Conservation (phyloP, 495 filamentous ascomycete genomes). For the Penicillium arizonense region DNA sequence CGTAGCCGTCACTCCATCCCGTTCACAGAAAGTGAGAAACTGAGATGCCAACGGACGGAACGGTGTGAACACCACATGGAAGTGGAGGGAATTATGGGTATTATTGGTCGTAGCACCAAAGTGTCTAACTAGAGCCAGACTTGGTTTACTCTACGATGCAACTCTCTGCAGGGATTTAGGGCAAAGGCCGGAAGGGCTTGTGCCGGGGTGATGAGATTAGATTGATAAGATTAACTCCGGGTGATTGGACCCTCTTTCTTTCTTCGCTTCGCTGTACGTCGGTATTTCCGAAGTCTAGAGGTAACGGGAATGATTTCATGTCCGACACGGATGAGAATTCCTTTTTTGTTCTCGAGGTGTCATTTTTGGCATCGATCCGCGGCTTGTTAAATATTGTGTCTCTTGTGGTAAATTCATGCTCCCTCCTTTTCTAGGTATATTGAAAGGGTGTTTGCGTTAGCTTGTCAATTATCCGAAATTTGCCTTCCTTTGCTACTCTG, state of each 20-base stretch:
- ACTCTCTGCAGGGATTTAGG: not conserved
- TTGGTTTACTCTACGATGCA: not conserved
- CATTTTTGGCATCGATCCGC: not conserved
- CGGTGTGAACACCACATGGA: not conserved
- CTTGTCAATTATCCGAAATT: no score
- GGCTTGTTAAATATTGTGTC: not conserved
- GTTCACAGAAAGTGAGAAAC: no score
- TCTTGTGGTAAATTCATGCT: not conserved
- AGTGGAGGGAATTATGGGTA: not conserved
- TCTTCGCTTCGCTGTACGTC: not conserved
- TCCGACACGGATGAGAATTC: not conserved
- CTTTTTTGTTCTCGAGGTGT: not conserved
- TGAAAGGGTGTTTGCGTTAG: no score
- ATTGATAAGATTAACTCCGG: constrained; percentile 20
- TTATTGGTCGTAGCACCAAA: not conserved
- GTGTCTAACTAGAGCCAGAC: not conserved
- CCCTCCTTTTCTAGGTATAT: no score
- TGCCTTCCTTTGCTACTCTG: no score
- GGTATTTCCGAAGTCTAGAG: constrained; percentile 1
- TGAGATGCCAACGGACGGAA: no score
- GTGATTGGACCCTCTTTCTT: constrained; percentile 1
- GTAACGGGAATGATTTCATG: not conserved
- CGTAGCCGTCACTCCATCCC: no score
- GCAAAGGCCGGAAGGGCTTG: constrained; percentile 6
- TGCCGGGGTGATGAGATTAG: constrained; percentile 17